Conservation (phyloP, 768 basidiomycete species). For the Zangia roseola region DNA sequence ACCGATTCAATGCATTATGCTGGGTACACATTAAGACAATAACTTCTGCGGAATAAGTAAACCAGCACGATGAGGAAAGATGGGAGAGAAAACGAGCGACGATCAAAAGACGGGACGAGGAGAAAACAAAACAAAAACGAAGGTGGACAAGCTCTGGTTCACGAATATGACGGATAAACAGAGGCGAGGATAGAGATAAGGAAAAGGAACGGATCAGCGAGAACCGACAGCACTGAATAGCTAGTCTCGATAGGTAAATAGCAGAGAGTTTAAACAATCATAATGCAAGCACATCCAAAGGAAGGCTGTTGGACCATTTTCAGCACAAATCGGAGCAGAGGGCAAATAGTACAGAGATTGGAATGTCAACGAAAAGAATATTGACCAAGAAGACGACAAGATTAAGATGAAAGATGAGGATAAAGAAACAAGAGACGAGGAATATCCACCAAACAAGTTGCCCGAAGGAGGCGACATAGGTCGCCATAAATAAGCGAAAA, state of each 20-base stretch:
- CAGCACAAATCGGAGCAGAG: neutral
- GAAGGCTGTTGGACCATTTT: conserved; percentile 8
- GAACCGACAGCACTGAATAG: conserved; percentile 13
- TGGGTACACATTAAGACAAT: conserved; percentile 28
- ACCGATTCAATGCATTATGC: conserved; percentile 20
- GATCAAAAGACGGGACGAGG: neutral
- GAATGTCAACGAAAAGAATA: conserved; percentile 5
- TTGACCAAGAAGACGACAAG: conserved; percentile 18
- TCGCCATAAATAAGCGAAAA: conserved; percentile 5
- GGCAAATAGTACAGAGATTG: conserved; percentile 13
- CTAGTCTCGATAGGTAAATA: conserved; percentile 13
- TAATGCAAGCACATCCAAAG: conserved; percentile 8
- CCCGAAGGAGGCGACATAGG: neutral
- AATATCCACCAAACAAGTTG: conserved; percentile 8
- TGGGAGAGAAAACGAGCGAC: neutral
- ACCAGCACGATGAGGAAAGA: conserved; percentile 1
- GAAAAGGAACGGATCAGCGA: conserved; percentile 7
- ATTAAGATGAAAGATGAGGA: conserved; percentile 4
- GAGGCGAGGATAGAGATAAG: neutral
- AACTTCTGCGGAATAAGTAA: neutral
- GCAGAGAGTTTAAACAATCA: conserved; percentile 1
- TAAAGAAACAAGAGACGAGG: conserved; percentile 5
- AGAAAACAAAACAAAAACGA: neutral
- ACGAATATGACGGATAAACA: conserved; percentile 18
- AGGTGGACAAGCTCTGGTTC: neutral